Base-by-base conservation (phyloP, 192 early-diverging fungal genomes). In the Helicostylum pulchrum region DNA sequence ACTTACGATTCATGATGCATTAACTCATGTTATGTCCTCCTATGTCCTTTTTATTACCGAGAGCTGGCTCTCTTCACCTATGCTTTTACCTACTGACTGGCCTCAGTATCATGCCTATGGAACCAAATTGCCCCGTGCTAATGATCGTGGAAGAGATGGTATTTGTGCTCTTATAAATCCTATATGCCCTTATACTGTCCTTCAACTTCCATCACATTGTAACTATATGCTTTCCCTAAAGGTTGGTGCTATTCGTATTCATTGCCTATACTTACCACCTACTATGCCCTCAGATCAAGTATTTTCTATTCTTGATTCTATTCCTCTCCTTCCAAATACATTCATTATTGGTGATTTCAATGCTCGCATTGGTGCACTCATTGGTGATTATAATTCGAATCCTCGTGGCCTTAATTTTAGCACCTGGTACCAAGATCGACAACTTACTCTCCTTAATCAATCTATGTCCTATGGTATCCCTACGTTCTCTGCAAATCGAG, bases 291-390 rank as follows among this genome's bases (percentile, higher is more conserved):
- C 10, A 14, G 23, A 30, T 9, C 34, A 31, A 39, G 44, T 31
- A 2, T 12, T 65, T 12, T 1, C 3, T 15, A 21, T 55, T 32
- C 65, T 66, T 4, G 17, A 42, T 14, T 56, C 65, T 31, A 46
- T 66, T 32, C 66, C 66, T 51, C 15, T 57, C 11, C 12, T 39
- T 23, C 17, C 39, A 14, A 34, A 47, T 43, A 59, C 66, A 43
- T 59, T 67, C 8, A 26, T 67, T 21, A 60, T 55, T 44, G 66
- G 66, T 14, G 43, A 67, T 39, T 47, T 67, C 3, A 67, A 67
- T 39, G 53, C 66, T 39, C 43, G 53, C 1, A 15, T 58, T 1
- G 45, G 32, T 10, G 19, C 2, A 3, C 2, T 59, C 17, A 44
- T 44, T 49, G 55, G 66, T 15, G 66, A 67, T 23, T n/a, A 6